Conservation (phyloP, 345 rosid genomes). For the Iberis pinnata region DNA sequence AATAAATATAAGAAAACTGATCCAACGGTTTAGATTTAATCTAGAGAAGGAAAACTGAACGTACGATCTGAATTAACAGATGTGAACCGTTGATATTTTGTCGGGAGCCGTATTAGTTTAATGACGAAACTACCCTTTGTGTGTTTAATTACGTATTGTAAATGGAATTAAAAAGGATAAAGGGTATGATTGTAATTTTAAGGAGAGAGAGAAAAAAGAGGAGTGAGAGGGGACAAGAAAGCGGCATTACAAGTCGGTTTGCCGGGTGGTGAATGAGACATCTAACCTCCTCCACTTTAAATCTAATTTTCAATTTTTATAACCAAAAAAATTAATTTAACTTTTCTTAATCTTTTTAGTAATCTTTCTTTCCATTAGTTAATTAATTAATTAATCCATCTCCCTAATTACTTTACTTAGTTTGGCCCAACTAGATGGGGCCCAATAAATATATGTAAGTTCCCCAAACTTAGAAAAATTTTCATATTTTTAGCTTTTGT, state of each 20-base stretch:
- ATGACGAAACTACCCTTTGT: not conserved
- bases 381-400: conserved; percentile 7
- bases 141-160: not conserved
- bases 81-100: conserved; percentile 18
- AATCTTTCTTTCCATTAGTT: not conserved
- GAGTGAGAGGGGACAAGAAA: conserved; percentile 35
- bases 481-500: not conserved
- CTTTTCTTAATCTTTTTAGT: conserved; percentile 6
- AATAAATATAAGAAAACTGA: no score
- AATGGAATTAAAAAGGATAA: not conserved
- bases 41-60: not conserved
- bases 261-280: conserved; percentile 40
- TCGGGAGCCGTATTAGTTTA: conserved; percentile 4
- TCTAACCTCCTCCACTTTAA: conserved; percentile 25
- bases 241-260: conserved; percentile 38
- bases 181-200: conserved; percentile 2
- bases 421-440: conserved; percentile 25
- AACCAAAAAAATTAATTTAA: no score
- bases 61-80: not conserved
- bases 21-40: conserved; percentile 17
- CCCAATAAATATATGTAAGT: conserved; percentile 4
- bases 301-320: not conserved
- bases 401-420: conserved; percentile 13
- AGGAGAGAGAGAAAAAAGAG: not conserved
- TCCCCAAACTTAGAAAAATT: not conserved